phyloP scores from a whole-genome alignment of 306 rosid species.

The Oxytropis ochrocephala region DNA sequence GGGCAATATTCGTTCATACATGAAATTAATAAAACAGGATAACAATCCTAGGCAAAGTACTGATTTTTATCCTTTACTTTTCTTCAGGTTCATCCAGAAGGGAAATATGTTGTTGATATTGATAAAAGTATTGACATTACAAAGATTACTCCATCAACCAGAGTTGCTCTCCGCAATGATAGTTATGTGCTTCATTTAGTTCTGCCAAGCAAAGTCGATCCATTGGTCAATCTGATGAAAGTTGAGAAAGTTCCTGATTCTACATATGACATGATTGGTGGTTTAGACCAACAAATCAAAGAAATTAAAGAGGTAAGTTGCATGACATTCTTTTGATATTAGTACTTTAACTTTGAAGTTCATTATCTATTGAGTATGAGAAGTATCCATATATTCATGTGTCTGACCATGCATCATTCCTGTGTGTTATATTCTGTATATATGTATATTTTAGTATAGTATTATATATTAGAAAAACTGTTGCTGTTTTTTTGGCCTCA shows the following conservation, averaged over 20 bases:
- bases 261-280: constrained; percentile 99
- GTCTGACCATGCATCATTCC: neutral
- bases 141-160: constrained; percentile 91
- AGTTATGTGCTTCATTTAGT: constrained; percentile 95
- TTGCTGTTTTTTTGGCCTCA: constrained; percentile 3
- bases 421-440: neutral
- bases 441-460: neutral
- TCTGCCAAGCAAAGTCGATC: constrained; percentile 99
- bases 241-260: constrained; percentile 99
- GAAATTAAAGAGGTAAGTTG: constrained; percentile 84
- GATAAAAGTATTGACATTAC: constrained; percentile 93
- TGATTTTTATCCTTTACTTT: neutral
- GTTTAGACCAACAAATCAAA: constrained; percentile 97
- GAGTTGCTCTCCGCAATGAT: constrained; percentile 98
- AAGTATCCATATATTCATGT: neutral
- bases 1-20: neutral
- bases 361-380: neutral
- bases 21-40: neutral
- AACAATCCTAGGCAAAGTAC: neutral
- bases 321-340: neutral
- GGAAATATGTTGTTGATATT: constrained; percentile 94
- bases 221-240: constrained; percentile 94
- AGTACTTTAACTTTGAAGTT: neutral
- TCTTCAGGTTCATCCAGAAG: constrained; percentile 92
- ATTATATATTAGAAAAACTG: neutral